Conservation (phyloP, 202 grass and related monocot species). For the Hordeum pubiflorum region DNA sequence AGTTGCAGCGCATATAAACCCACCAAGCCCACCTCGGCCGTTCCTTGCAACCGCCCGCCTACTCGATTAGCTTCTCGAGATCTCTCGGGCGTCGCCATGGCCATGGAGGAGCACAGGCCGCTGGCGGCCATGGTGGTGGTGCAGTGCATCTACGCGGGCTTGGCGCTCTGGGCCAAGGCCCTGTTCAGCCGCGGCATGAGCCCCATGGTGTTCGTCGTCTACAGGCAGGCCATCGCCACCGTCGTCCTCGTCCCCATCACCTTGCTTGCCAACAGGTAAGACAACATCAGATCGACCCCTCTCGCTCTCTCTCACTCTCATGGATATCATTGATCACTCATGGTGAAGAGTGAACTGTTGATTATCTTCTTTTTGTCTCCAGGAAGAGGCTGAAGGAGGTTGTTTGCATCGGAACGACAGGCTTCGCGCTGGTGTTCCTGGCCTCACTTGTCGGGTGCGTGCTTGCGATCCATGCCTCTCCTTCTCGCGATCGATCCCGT, state of each 20-base stretch:
- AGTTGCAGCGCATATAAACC: background rate
- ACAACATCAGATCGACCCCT: background rate
- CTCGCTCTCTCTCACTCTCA: background rate
- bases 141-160: slow-evolving; percentile 61
- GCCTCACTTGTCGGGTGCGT: slow-evolving; percentile 56
- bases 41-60: background rate
- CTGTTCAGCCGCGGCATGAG: slow-evolving; percentile 54
- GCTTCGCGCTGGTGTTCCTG: slow-evolving; percentile 58
- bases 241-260: slow-evolving; percentile 31
- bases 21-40: background rate
- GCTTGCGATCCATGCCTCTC: background rate
- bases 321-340: no score
- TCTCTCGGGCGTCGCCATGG: background rate
- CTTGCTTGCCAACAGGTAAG: slow-evolving; percentile 30
- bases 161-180: slow-evolving; percentile 51
- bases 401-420: slow-evolving; percentile 25
- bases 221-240: slow-evolving; percentile 51
- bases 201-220: slow-evolving; percentile 69
- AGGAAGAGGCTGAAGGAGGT: slow-evolving; percentile 38
- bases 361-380: background rate
- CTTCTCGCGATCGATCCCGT: background rate
- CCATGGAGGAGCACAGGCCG: slow-evolving; percentile 54
- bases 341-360: no score
- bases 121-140: slow-evolving; percentile 56
- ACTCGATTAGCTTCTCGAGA: background rate